These are phyloP conservation scores for Yamadazyma paraphyllophila DNA, from an alignment of 805 yeast genomes.

Conservation along the genomic window DNA sequence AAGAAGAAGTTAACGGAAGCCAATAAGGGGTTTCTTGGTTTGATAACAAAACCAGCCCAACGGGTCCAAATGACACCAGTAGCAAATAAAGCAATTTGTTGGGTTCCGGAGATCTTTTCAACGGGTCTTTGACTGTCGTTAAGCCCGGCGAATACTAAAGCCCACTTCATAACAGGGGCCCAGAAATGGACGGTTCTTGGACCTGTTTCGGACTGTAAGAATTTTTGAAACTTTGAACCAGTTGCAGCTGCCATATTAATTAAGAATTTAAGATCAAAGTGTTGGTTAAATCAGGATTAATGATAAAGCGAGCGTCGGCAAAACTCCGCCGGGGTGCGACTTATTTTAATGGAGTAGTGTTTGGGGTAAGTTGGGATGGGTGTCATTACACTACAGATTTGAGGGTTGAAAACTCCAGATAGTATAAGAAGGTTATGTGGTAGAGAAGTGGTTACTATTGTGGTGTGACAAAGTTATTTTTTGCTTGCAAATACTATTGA, in stretches of 20 bases:
- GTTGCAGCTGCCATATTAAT: constrained; percentile 27
- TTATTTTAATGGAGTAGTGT: neutral
- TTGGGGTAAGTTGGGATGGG: neutral
- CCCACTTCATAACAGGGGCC: constrained; percentile 75
- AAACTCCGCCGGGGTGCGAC: neutral
- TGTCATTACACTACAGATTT: too few relatives aligned
- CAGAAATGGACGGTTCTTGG: constrained; percentile 98
- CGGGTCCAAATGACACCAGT: constrained; percentile 98
- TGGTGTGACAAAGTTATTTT: too few relatives aligned
- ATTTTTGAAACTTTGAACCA: constrained; percentile 63
- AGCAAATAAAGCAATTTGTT: constrained; percentile 79
- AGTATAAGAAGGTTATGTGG: too few relatives aligned
- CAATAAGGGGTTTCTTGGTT: constrained; percentile 79
- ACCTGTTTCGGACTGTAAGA: constrained; percentile 85
- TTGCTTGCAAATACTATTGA: too few relatives aligned
- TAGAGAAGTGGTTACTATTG: too few relatives aligned
- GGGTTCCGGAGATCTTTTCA: constrained; percentile 86
- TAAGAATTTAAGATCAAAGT: neutral
- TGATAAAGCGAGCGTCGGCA: neutral
- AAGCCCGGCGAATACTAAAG: constrained; percentile 87
- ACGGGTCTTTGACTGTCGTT: constrained; percentile 88
- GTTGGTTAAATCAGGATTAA: neutral
- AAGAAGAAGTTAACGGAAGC: constrained; percentile 94
- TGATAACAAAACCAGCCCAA: constrained; percentile 89
- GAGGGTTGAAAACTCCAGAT: too few relatives aligned